Base-by-base conservation (phyloP, 2,329 filamentous ascomycete species). In the Curvularia lunata region DNA sequence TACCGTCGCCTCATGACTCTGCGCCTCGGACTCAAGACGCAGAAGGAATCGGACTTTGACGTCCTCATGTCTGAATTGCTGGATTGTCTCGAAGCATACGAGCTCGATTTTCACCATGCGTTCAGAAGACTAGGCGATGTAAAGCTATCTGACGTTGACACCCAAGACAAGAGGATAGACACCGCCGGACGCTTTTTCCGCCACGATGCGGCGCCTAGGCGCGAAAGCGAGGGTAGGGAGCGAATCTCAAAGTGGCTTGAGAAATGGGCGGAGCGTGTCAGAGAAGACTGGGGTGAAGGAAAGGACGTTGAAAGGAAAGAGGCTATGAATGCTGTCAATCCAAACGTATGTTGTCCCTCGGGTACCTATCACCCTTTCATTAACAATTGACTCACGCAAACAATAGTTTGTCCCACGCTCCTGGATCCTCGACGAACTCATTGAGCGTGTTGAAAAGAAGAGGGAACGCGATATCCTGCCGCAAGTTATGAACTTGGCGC, bases 351-450 rank as follows among this genome's bases (percentile, higher is more conserved):
- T 43, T 16, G 16, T 19, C 9, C 2, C 1, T 37, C 34, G 16
- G 18, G 13, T 37, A 37, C 34, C 34, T 6, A 13, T 5, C 13
- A 13, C 32, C 5, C n/a, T 6, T 18, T 7, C 3, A 37, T 9
- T 8, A 6, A n/a, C n/a, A n/a, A 18, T 8, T 18, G 27, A 23
- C 54, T 65, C 21, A 67, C 52, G 34, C 10, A 19, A 16, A 19
- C 2, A n/a, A 9, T 53, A 85, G 79, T 99, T 99, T 70, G 82
- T 97, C 0, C 92, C 95, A 0, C 86, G 92, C 46, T 88, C 90
- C 18, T 99, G 94, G 93, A 86, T 99, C 50, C 82, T 99, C 19
- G 94, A 98, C 74, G 95, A 99, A 77, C 76, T 99, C 13, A 98
- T 99, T 65, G 86, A 90, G 45, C 85, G 91, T 9, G 93, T 98